Base-by-base conservation (phyloP, 805 yeast species). In the Saturnispora mendoncae region DNA sequence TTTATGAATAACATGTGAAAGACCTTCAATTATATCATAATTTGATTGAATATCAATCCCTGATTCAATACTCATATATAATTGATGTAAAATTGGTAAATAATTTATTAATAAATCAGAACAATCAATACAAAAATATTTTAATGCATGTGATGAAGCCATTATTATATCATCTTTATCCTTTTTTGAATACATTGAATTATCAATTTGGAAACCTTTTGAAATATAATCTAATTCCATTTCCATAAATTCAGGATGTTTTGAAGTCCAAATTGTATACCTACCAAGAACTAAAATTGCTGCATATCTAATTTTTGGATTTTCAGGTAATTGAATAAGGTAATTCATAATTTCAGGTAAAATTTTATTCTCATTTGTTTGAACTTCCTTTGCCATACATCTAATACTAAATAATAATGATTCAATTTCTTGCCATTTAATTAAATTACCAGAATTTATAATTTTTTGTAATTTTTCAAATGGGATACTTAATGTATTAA, bases 61-160 rank as follows among this genome's bases (percentile, higher is more conserved):
- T 40, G 65, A 66, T 24, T 58, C 58, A 23, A 80, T 67, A 44
- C 67, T 68, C 39, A 74, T 72, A 61, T 86, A 90, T 46, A 92
- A 78, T 48, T 74, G 69, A 51, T 80, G 77, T 43, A 92, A 67
- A 57, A 86, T 94, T 41, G 78, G 85, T 50, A 86, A 65, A 56
- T 73, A 84, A 36, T 72, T 71, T 15, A 78, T 72, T 50, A 92
- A 64, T 13, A 78, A 66, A 10, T 59, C 53, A 0, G 88, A 73
- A 54, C 98, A 92, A 61, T 94, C 98, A 54, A 84, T 83, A 64
- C 97, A 88, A 55, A 92, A 85, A 56, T 78, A 90, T 88, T 86
- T 85, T 53, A 92, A 69, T 0, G 99, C 94, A 60, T 84, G 88
- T 0, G 97, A 81, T 0, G 97, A 85, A 1, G 98, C 97, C 21